A percentile compares a stretch with the other conserved stretches of the same genome.
These are phyloP conservation scores for Alternaria brassicicola DNA, from an alignment of 2,329 filamentous ascomycete genomes.

Conservation along the genomic window DNA sequence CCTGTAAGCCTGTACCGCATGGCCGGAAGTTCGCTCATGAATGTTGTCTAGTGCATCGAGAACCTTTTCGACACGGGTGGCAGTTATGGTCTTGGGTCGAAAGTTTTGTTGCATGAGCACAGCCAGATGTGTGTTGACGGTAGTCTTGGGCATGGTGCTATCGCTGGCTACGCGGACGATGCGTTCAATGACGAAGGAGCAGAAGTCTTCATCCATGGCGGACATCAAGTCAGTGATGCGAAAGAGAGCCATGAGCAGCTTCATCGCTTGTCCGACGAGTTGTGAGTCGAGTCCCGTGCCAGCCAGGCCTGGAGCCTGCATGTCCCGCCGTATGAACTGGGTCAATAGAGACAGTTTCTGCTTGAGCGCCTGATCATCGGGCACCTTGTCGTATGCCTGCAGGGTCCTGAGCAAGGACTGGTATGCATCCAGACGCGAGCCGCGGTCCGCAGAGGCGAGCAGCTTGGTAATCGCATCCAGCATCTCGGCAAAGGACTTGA, in stretches of 20 bases:
- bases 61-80: slow-evolving; percentile 71
- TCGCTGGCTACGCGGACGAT: slow-evolving; percentile 77
- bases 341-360: slow-evolving; percentile 81
- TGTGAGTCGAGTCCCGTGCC: slow-evolving; percentile 67
- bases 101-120: slow-evolving; percentile 83
- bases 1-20: slow-evolving; percentile 78
- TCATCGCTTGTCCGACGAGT: slow-evolving; percentile 77
- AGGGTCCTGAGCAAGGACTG: slow-evolving; percentile 76
- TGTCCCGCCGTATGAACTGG: slow-evolving; percentile 83
- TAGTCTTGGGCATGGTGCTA: slow-evolving; percentile 71
- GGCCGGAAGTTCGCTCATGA: slow-evolving; percentile 75
- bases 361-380: slow-evolving; percentile 50
- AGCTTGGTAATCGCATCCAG: slow-evolving; percentile 83
- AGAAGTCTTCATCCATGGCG: slow-evolving; percentile 78
- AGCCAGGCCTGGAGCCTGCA: slow-evolving; percentile 65
- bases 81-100: slow-evolving; percentile 72
- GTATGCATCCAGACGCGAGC: slow-evolving; percentile 83
- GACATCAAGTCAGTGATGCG: slow-evolving; percentile 74
- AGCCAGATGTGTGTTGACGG: slow-evolving; percentile 80
- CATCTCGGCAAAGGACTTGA: slow-evolving; percentile 74
- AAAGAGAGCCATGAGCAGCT: slow-evolving; percentile 76
- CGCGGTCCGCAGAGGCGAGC: slow-evolving; percentile 74
- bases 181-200: slow-evolving; percentile 79
- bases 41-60: slow-evolving; percentile 74
- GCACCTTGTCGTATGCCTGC: slow-evolving; percentile 81